Percentiles rank a stretch among this genome's conserved stretches.
Evolutionary conservation across 2,329 filamentous ascomycete genomes (phyloP).

Genomic region (Exserohilum turcica): DNA sequence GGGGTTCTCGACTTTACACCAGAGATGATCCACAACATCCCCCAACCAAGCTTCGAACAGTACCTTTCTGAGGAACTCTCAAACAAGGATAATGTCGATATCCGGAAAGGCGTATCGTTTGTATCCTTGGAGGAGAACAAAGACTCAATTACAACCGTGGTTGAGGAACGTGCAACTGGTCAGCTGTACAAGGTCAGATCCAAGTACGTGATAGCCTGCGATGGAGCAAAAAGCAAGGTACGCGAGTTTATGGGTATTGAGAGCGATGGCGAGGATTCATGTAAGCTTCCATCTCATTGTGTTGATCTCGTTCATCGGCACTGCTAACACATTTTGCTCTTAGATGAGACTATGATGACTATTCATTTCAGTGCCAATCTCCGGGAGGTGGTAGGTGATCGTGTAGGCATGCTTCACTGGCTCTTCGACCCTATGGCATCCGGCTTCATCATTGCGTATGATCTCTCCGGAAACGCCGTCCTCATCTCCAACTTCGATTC

Average conservation of each 20-base stretch:
- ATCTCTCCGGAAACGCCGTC: background rate
- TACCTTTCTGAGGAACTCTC: background rate
- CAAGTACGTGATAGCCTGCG: background rate
- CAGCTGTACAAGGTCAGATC: background rate
- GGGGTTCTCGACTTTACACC: background rate
- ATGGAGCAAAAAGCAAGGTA: background rate
- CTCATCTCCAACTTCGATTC: background rate
- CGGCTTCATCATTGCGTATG: background rate
- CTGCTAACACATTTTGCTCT: background rate
- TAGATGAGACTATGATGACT: slow-evolving; percentile 1
- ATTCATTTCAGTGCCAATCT: background rate
- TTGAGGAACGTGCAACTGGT: background rate
- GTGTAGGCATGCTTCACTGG: background rate
- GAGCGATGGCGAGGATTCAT: background rate
- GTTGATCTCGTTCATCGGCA: background rate
- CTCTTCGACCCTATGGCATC: background rate
- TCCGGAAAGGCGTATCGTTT: background rate
- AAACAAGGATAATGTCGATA: background rate
- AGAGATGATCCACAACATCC: background rate
- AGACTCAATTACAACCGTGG: background rate
- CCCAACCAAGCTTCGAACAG: background rate
- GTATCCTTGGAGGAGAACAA: background rate
- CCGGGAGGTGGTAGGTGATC: background rate
- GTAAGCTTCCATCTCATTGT: background rate
- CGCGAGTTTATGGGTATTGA: background rate